phyloP scores from a whole-genome alignment of 148 eudicot genomes.

The Rhododendron ferrugineum region DNA sequence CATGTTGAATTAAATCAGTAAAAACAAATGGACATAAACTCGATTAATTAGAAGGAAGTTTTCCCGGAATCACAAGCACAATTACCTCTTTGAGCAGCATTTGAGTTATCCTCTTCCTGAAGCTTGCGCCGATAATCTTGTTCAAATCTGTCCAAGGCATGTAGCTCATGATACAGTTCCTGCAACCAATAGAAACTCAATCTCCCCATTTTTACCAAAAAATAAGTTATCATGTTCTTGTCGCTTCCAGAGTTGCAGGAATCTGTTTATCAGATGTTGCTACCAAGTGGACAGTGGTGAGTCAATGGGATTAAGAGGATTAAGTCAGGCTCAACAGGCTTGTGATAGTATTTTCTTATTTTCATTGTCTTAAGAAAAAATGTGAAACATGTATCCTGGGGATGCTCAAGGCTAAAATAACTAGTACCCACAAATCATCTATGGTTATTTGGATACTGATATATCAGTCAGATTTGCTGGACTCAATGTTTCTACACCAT shows the following conservation, averaged over 20 bases:
- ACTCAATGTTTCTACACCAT: not conserved
- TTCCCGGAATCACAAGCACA: not conserved
- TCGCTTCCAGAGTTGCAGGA: not conserved
- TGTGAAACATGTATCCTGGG: not conserved
- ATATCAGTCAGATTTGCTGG: not conserved
- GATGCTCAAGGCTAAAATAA: not conserved
- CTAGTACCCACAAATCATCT: not conserved
- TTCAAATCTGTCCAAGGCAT: constrained; percentile 94
- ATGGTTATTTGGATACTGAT: not conserved
- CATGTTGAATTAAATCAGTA: not conserved
- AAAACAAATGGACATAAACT: not conserved
- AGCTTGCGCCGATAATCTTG: constrained; percentile 88
- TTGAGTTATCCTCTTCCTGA: constrained; percentile 84
- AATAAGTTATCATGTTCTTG: not conserved
- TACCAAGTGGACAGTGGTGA: not conserved
- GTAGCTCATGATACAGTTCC: constrained; percentile 95
- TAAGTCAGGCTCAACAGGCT: not conserved
- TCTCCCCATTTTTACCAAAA: not conserved
- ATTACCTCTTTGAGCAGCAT: constrained; percentile 72
- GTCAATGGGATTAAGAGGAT: not conserved
- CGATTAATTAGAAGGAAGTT: not conserved
- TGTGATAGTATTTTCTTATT: not conserved
- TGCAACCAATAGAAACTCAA: constrained; percentile 26
- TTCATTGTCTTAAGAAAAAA: not conserved
- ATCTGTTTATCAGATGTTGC: not conserved